Evolutionary conservation across 441 rosid species (phyloP).

Genomic region (Populus tomentosa): DNA sequence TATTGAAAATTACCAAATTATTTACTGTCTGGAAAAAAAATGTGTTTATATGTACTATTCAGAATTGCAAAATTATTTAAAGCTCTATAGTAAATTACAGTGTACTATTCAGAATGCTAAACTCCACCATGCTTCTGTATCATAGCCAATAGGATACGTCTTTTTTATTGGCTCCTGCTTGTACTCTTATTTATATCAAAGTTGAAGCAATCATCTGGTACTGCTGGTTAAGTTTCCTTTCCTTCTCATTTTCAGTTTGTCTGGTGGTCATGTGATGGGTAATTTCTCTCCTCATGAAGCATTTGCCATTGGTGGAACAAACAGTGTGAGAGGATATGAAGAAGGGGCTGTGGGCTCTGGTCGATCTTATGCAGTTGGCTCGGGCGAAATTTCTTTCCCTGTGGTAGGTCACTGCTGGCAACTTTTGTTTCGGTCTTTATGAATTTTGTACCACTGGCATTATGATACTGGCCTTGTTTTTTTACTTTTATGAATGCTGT

Average conservation of each 20-base stretch:
- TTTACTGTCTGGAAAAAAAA: too few species aligned
- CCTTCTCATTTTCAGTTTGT: slow-evolving; percentile 41
- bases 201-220: neutral
- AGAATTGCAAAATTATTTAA: too few species aligned
- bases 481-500: too few species aligned
- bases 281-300: slow-evolving; percentile 96
- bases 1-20: too few species aligned
- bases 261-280: slow-evolving; percentile 89
- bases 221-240: slow-evolving; percentile 22
- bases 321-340: slow-evolving; percentile 94
- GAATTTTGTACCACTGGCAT: neutral
- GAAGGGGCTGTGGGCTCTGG: slow-evolving; percentile 97
- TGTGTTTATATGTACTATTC: too few species aligned
- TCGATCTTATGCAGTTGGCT: slow-evolving; percentile 79
- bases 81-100: too few species aligned
- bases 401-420: slow-evolving; percentile 42
- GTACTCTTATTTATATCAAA: neutral
- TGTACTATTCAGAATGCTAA: too few species aligned
- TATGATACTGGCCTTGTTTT: too few species aligned
- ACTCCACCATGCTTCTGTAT: too few species aligned
- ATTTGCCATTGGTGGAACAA: slow-evolving; percentile 88
- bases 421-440: neutral
- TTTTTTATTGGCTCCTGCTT: too few species aligned
- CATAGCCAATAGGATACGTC: too few species aligned
- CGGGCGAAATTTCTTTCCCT: slow-evolving; percentile 81